These are phyloP conservation scores for Aureobasidium sp. DNA, from an alignment of 2,329 filamentous ascomycete species.

Conservation along the genomic window DNA sequence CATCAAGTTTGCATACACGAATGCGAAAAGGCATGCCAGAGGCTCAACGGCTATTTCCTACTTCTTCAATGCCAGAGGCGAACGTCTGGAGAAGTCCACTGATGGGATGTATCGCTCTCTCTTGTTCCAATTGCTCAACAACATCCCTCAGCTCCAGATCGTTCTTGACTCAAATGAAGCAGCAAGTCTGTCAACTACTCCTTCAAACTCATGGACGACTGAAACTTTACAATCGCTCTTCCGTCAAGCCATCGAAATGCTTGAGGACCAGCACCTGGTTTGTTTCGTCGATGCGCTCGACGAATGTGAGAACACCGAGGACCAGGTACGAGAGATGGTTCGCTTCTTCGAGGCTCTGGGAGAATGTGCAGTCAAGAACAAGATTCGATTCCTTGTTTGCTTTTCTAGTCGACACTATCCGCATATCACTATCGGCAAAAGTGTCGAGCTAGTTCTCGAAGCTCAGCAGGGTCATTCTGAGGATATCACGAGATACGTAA, in stretches of 20 bases:
- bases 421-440: constrained; percentile 30
- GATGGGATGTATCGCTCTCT: neutral
- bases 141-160: neutral
- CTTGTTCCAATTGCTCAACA: neutral
- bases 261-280: constrained; percentile 19
- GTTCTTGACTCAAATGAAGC: neutral
- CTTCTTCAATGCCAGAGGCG: neutral
- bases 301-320: constrained; percentile 37
- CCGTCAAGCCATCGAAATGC: neutral
- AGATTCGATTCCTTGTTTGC: constrained; percentile 30
- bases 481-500: constrained; percentile 21
- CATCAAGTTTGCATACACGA: constrained; percentile 14
- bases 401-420: constrained; percentile 47
- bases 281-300: constrained; percentile 41
- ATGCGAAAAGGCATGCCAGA: neutral
- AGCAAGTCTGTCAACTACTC: neutral
- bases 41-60: neutral
- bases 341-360: constrained; percentile 37
- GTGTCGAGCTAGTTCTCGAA: constrained; percentile 31
- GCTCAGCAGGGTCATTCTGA: constrained; percentile 30
- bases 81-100: neutral
- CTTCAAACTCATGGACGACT: neutral
- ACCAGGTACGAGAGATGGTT: constrained; percentile 39
- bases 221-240: neutral
- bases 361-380: constrained; percentile 20